Conservation (phyloP, 495 filamentous ascomycete genomes). For the Neurospora africana region DNA sequence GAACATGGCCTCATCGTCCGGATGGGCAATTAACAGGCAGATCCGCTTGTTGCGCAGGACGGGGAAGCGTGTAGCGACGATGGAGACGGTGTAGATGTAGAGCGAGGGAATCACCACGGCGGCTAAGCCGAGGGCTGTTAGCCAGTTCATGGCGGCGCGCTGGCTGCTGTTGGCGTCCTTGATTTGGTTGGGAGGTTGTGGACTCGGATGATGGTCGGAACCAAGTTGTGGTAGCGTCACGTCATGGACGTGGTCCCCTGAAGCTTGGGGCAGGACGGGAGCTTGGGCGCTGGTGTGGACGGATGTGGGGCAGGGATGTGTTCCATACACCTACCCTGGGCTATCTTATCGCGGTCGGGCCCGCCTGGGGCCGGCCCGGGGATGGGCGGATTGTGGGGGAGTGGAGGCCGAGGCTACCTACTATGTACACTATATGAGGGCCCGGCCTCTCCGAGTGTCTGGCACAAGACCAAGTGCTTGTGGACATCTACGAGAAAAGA, state of each 20-base stretch:
- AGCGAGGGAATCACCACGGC: constrained; percentile 49
- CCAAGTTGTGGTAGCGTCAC: neutral
- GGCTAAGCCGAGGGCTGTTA: constrained; percentile 31
- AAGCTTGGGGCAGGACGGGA: neutral
- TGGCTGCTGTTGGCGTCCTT: neutral
- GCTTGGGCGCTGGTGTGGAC: neutral
- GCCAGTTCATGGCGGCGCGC: constrained; percentile 16
- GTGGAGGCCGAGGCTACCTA: neutral
- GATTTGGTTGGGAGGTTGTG: neutral
- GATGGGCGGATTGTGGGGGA: neutral
- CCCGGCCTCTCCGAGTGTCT: no score
- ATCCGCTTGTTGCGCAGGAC: constrained; percentile 68
- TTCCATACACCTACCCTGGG: no score
- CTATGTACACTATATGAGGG: neutral
- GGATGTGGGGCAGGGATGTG: neutral
- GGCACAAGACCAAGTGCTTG: neutral
- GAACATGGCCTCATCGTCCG: constrained; percentile 99
- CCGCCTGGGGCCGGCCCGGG: neutral
- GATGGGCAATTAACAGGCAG: constrained; percentile 87
- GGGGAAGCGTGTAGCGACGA: constrained; percentile 50
- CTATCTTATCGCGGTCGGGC: neutral
- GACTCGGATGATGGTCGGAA: neutral
- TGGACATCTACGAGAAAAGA: neutral
- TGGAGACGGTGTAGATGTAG: constrained; percentile 48
- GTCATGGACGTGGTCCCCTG: neutral